Evolutionary conservation across 805 yeast species (phyloP), one percentile per base, ranked within the genome.

Genomic region (Maudiozyma pseudohumilis): DNA sequence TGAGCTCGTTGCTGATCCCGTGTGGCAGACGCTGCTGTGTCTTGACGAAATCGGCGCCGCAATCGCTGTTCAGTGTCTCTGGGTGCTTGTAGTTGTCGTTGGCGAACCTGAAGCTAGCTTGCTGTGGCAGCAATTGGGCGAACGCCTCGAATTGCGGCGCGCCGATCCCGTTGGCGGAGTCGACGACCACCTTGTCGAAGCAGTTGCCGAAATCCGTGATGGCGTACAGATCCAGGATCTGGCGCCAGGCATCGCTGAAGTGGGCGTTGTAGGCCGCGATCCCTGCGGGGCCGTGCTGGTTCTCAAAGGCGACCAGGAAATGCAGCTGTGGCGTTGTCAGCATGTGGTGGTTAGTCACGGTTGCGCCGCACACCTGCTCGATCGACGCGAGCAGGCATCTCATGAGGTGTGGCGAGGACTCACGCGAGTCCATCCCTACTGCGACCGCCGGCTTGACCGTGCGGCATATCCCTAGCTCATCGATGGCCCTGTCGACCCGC

Each of bases 111-210:
- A 38, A 31, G 69, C 59, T 0, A 66, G 57, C 13, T 66, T 58
- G 56, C 30, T 25, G 39, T 13, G 37, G 32, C 66, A 59, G 3
- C 59, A 44, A 24, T 15, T 41, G 34, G 18, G 74, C 61, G 40
- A 88, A 61, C 18, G 67, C 64, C 18, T 58, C 51, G 20, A 78
- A 65, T 54, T 82, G 81, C 16, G 84, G 82, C 1, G 87, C 95
- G 13, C 98, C 98, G 28, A 92, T 84, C n/a, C 98, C 98, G 56
- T 92, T 92, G 6, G 98, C 98, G 28, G 87, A 78, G 62, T 92
- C 98, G 15, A 92, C 75, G 2, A 77, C 72, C 47, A 88, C 67
- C 19, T 62, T 15, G 12, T 40, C 36, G 22, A 37, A 49, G 8
- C 42, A 38, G 10, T 15, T 8, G 22, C 26, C 12, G 7, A 49